A percentile compares a stretch with the other conserved stretches of the same genome.
Conservation (phyloP, 345 rosid genomes). For the Citrus maxima region DNA sequence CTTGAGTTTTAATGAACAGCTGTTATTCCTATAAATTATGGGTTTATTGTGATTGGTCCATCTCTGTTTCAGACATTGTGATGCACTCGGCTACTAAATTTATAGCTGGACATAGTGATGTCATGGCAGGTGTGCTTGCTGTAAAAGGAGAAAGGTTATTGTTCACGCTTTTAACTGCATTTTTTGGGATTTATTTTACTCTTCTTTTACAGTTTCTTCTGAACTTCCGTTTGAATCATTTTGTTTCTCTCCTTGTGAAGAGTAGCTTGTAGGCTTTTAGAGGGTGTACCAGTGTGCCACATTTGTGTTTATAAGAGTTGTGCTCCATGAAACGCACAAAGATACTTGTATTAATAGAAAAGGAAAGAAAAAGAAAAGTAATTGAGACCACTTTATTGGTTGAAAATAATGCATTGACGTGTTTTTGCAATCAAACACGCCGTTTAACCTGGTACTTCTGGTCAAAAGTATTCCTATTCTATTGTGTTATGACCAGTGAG, state of each 20-base stretch:
- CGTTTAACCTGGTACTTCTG: background rate
- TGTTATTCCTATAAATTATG: conserved; percentile 3
- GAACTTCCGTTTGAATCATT: background rate
- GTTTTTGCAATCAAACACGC: background rate
- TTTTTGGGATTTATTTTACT: background rate
- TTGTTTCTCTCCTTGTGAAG: background rate
- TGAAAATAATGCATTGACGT: background rate
- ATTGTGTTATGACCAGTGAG: too few species aligned
- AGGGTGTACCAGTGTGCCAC: background rate
- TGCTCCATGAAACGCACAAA: background rate
- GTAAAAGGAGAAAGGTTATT: conserved; percentile 84
- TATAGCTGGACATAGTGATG: conserved; percentile 89
- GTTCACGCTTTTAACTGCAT: background rate
- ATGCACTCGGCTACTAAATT: conserved; percentile 98
- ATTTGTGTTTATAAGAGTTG: background rate
- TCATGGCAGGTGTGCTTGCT: conserved; percentile 98
- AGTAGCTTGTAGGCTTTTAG: background rate
- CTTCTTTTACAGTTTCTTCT: background rate
- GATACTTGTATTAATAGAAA: background rate
- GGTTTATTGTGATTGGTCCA: conserved; percentile 17
- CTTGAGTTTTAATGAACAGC: background rate
- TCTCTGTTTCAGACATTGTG: conserved; percentile 63
- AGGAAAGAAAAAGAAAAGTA: background rate
- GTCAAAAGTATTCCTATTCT: background rate
- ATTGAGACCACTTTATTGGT: background rate